phyloP scores from a whole-genome alignment of 257 asterid genomes.

The Salvia miltiorrhiza region DNA sequence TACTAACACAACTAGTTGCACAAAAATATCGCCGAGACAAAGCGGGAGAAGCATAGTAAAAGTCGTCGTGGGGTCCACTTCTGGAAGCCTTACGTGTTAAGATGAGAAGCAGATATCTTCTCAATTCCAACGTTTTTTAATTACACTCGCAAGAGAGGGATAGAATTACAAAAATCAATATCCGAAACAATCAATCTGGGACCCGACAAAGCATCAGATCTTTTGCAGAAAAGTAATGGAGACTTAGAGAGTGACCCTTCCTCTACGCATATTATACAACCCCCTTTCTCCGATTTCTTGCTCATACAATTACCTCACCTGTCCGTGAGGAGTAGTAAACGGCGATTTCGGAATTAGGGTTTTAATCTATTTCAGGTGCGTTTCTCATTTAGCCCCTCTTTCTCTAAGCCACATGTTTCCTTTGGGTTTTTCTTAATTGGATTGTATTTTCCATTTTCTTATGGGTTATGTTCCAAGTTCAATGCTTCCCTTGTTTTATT shows the following conservation, averaged over 20 bases:
- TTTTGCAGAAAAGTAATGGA: constrained; percentile 3
- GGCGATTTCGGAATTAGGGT: constrained; percentile 4
- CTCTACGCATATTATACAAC: neutral
- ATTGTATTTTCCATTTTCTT: neutral
- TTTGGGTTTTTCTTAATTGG: neutral
- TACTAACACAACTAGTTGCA: too few species aligned
- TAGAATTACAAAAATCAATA: neutral
- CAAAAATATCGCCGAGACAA: neutral
- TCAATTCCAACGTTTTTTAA: neutral
- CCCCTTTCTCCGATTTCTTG: constrained; percentile 5
- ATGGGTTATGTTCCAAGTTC: neutral
- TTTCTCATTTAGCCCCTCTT: neutral
- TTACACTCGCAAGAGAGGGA: neutral
- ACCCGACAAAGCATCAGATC: constrained; percentile 31
- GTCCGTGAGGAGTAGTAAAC: neutral
- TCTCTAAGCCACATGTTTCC: neutral
- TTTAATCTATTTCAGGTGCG: constrained; percentile 24
- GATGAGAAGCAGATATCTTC: constrained; percentile 15
- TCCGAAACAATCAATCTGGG: constrained; percentile 20
- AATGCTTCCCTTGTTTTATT: neutral
- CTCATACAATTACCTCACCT: neutral
- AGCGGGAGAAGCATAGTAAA: constrained; percentile 19
- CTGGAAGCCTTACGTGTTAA: constrained; percentile 23
- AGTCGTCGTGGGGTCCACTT: constrained; percentile 29
- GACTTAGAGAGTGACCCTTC: constrained; percentile 1